These are phyloP conservation scores for Colletotrichum australisinense DNA, from an alignment of 2,329 filamentous ascomycete species.

Conservation along the genomic window DNA sequence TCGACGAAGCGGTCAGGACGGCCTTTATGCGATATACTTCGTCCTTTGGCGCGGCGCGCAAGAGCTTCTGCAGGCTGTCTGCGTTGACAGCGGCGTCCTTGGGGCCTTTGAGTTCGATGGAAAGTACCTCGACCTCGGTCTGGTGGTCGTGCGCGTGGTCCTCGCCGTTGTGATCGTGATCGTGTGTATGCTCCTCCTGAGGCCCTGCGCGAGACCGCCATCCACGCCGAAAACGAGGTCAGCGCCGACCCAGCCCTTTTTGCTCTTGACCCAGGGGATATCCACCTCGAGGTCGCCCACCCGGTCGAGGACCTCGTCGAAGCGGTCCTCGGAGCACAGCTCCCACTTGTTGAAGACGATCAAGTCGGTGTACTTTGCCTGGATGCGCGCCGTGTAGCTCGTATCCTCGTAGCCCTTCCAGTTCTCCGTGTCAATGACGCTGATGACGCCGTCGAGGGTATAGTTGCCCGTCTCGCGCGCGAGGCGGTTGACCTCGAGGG, in stretches of 20 bases:
- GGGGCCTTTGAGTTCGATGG: conserved; percentile 72
- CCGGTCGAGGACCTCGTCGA: conserved; percentile 83
- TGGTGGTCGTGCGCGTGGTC: conserved; percentile 69
- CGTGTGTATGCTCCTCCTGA: conserved; percentile 56
- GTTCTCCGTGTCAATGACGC: conserved; percentile 93
- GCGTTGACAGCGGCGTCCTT: conserved; percentile 59
- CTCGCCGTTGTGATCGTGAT: conserved; percentile 47
- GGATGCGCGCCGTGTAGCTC: conserved; percentile 87
- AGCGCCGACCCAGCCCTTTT: conserved; percentile 81
- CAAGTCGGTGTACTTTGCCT: conserved; percentile 90
- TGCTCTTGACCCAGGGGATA: conserved; percentile 85
- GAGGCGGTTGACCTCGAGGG: conserved; percentile 88
- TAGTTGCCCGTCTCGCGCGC: conserved; percentile 77
- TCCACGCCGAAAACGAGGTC: conserved; percentile 90
- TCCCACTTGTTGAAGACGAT: conserved; percentile 97
- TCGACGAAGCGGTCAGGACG: conserved; percentile 60
- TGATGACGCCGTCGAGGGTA: conserved; percentile 86
- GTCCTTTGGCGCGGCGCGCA: conserved; percentile 84
- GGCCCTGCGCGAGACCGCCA: conserved; percentile 74
- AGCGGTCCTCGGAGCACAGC: conserved; percentile 74
- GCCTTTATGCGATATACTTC: conserved; percentile 97
- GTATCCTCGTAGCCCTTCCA: conserved; percentile 95
- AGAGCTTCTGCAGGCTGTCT: conserved; percentile 73
- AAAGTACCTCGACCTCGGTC: conserved; percentile 92
- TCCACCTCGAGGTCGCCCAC: conserved; percentile 86